Evolutionary conservation across 2,329 filamentous ascomycete species (phyloP), one percentile per base, ranked within the genome.

Genomic region (Acrocalymma vagum): DNA sequence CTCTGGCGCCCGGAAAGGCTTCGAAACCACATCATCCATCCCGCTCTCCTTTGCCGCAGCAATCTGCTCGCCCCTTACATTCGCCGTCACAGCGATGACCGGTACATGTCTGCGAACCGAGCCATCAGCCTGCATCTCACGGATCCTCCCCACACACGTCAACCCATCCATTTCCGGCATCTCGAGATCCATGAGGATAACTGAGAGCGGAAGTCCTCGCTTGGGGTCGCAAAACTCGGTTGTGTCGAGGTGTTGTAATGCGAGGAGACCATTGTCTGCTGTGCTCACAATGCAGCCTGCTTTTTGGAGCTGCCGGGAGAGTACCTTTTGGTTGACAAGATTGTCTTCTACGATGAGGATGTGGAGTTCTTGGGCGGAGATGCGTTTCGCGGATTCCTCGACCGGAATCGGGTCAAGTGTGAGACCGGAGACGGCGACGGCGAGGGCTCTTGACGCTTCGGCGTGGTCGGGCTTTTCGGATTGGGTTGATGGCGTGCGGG

Each of bases 151-250:
- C 9, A 62, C 57, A 27, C 65, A 70, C 3, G 58, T 58, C 6
- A 71, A 42, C 2, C 68, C 68, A 35, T 70, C 60, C 68, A 71
- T 71, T 22, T 67, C 57, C 3, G 68, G 68, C 68, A 71, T 71
- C 24, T 71, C 68, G 11, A 63, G 53, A 31, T 71, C 68, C 56
- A 69, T 64, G 5, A 70, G 58, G 15, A 70, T 53, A 10, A 70
- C 43, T 1, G 58, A 57, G 7, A 70, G 51, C 1, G 59, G 60
- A 2, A 45, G 29, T 8, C 51, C 53, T n/a, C n/a, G n/a, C 20
- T 39, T 15, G 2, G 46, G 33, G 3, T 9, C 17, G 25, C 47
- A 46, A 17, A 58, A 58, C 3, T 14, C 24, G 6, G 60, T 61
- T 14, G 46, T 59, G 5, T 38, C 33, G 4, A 69, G 47, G 9